Evolutionary conservation across 2,329 filamentous ascomycete genomes (phyloP).

Genomic region (Epichloe hybrida): DNA sequence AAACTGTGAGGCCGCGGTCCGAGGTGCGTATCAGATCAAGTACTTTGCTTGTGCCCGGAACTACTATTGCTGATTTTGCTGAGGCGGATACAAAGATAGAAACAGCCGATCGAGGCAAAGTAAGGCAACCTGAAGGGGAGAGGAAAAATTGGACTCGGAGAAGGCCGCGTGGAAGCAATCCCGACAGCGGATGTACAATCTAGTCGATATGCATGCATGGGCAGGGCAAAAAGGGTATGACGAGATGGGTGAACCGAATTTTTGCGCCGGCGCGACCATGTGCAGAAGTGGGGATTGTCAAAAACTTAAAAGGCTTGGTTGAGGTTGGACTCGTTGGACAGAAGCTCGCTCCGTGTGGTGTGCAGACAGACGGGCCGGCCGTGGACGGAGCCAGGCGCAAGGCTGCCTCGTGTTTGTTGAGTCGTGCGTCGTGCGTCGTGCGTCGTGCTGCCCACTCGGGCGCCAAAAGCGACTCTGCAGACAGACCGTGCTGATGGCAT

Average conservation of each 20-base stretch:
- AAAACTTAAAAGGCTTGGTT: conserved; percentile 12
- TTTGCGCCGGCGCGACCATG: conserved; percentile 15
- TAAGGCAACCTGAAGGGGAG: conserved; percentile 5
- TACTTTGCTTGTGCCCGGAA: background rate
- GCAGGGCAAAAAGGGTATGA: conserved; percentile 14
- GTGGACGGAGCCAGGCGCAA: background rate
- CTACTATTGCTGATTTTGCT: background rate
- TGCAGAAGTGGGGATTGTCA: conserved; percentile 12
- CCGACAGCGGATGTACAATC: conserved; percentile 16
- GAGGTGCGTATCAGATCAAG: conserved; percentile 13
- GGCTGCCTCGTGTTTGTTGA: no score
- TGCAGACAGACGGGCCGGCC: background rate
- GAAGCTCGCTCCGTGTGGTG: background rate
- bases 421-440: background rate
- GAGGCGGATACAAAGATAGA: background rate
- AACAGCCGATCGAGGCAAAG: background rate
- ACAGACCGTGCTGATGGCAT: no score
- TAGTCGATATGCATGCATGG: conserved; percentile 5
- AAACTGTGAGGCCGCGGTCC: conserved; percentile 2
- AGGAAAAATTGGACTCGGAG: conserved; percentile 15
- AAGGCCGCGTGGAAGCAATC: conserved; percentile 8
- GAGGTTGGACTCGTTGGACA: conserved; percentile 4
- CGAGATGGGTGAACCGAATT: conserved; percentile 13
- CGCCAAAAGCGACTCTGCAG: no score
- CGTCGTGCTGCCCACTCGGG: conserved; percentile 1